Conservation (phyloP, 495 filamentous ascomycete genomes). For the Bacidia gigantensis region DNA sequence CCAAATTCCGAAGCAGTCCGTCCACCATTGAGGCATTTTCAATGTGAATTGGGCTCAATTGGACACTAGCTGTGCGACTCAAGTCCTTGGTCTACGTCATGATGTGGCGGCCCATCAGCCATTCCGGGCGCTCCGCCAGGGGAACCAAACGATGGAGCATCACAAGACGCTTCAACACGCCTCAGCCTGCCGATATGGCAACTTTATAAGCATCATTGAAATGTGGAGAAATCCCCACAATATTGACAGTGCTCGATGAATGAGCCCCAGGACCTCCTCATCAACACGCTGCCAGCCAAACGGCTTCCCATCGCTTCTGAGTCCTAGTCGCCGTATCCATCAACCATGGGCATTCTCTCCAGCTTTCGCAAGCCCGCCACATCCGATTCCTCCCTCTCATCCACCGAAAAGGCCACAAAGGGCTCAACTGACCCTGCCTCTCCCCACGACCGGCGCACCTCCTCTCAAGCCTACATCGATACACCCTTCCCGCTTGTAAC, state of each 20-base stretch:
- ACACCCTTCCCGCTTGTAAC: conserved; percentile 36
- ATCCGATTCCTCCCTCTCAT: background rate
- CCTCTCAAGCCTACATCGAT: conserved; percentile 25
- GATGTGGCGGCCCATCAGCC: background rate
- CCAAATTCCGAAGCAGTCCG: background rate
- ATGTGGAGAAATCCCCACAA: background rate
- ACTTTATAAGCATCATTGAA: background rate
- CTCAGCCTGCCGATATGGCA: background rate
- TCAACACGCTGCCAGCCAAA: background rate
- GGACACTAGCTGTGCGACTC: background rate
- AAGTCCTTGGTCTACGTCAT: background rate
- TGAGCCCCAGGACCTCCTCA: background rate
- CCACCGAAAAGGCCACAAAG: background rate
- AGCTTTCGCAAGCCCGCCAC: background rate
- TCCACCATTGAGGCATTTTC: background rate
- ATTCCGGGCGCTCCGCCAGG: background rate
- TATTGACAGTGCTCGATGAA: background rate
- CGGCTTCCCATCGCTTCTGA: background rate
- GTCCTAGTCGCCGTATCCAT: too few relatives aligned
- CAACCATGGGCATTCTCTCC: background rate
- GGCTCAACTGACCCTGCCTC: background rate
- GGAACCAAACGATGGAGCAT: background rate
- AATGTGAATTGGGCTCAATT: background rate
- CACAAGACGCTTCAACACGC: background rate
- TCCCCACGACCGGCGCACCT: background rate